These are phyloP conservation scores for Aspergillus taichungensis DNA, from an alignment of 495 filamentous ascomycete genomes.

Conservation along the genomic window DNA sequence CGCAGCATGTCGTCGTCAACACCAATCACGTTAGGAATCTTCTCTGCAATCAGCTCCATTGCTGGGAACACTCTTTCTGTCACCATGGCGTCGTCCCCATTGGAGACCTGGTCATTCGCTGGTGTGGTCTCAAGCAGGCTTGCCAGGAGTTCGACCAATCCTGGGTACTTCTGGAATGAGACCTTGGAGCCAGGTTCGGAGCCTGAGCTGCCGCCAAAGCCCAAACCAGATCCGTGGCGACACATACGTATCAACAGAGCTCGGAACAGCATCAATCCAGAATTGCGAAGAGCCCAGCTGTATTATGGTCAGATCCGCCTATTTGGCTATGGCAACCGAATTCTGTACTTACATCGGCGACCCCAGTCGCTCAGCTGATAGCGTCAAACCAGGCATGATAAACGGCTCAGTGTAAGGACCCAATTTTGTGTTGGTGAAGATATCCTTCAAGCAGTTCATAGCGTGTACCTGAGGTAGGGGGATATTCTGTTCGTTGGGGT, in stretches of 20 bases:
- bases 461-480: conserved; percentile 89
- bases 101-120: conserved; percentile 20
- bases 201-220: conserved; percentile 35
- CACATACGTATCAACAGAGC: conserved; percentile 67
- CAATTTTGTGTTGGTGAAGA: conserved; percentile 71
- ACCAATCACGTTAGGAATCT: conserved; percentile 28
- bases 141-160: conserved; percentile 58
- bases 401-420: conserved; percentile 53
- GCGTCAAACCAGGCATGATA: conserved; percentile 60
- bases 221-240: conserved; percentile 23
- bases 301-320: conserved; percentile 8
- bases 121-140: conserved; percentile 47
- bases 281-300: conserved; percentile 91
- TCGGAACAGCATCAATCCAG: conserved; percentile 79
- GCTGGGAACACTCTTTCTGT: conserved; percentile 79
- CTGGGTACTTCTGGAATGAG: conserved; percentile 57
- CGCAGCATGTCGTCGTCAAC: conserved; percentile 26
- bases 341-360: conserved; percentile 43
- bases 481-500: conserved; percentile 34
- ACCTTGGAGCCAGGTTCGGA: conserved; percentile 35
- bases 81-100: conserved; percentile 36
- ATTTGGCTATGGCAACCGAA: neutral
- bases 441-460: conserved; percentile 80
- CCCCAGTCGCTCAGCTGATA: conserved; percentile 64
- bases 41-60: conserved; percentile 64